Percentiles rank a stretch among this genome's conserved stretches.
These are phyloP conservation scores for Penicillium fuscoglaucum DNA, from an alignment of 2,329 filamentous ascomycete species.

Conservation along the genomic window DNA sequence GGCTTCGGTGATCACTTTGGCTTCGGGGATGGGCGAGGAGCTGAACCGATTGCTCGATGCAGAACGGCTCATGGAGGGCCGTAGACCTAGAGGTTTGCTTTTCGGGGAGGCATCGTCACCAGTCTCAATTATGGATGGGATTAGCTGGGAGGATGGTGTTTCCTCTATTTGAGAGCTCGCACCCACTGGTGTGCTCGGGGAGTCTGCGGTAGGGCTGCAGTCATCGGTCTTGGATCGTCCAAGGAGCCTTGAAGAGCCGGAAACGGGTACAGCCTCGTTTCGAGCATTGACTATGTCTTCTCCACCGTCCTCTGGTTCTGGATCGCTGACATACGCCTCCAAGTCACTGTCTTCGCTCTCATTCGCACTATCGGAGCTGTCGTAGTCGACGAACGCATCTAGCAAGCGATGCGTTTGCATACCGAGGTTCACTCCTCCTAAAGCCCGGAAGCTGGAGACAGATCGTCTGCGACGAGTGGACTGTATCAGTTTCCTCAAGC, in stretches of 20 bases:
- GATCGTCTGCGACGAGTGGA: conserved; percentile 57
- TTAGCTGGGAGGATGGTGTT: conserved; percentile 5
- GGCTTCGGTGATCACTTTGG: conserved; percentile 60
- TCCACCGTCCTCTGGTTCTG: conserved; percentile 32
- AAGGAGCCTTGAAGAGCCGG: conserved; percentile 8
- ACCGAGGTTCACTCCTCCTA: conserved; percentile 65
- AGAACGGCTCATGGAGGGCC: conserved; percentile 32
- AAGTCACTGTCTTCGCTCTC: conserved; percentile 47
- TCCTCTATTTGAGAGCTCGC: conserved; percentile 8
- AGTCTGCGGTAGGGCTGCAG: conserved; percentile 12
- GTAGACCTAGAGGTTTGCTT: conserved; percentile 19
- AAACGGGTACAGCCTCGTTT: conserved; percentile 1
- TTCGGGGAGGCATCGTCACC: conserved; percentile 27
- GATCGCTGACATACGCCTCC: conserved; percentile 43
- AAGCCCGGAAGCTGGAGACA: conserved; percentile 47
- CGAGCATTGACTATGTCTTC: conserved; percentile 5
- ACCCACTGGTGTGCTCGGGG: conserved; percentile 3
- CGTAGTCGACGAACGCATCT: conserved; percentile 58
- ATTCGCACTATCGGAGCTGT: conserved; percentile 49
- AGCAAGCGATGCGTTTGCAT: conserved; percentile 75
- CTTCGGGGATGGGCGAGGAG: conserved; percentile 70
- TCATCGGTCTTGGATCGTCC: conserved; percentile 16
- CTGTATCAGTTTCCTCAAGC: conserved; percentile 62
- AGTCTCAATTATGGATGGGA: conserved; percentile 31
- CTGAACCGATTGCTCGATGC: conserved; percentile 57